These are phyloP conservation scores for Scorias spongiosa DNA, from an alignment of 2,329 filamentous ascomycete species.

Conservation along the genomic window DNA sequence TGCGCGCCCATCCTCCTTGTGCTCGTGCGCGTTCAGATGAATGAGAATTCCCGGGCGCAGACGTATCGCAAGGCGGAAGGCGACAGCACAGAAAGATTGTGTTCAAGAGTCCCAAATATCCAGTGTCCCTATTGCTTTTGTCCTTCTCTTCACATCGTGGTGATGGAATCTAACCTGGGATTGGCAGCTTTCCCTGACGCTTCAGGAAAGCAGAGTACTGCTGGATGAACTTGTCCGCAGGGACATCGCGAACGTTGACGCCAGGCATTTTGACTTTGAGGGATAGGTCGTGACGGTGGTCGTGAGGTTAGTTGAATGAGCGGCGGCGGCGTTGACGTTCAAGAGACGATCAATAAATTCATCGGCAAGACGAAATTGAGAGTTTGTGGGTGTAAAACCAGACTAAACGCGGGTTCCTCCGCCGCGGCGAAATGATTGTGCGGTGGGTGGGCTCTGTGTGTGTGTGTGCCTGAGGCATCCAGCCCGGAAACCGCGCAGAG, in stretches of 20 bases:
- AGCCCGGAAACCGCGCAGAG: no score
- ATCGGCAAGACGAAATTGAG: neutral
- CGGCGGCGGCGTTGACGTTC: neutral
- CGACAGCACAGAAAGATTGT: neutral
- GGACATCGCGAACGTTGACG: conserved; percentile 71
- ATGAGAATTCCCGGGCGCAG: no score
- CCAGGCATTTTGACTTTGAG: conserved; percentile 61
- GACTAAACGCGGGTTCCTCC: neutral
- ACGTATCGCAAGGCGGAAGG: neutral
- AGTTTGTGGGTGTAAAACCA: neutral
- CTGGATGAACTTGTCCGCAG: conserved; percentile 80
- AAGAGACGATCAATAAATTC: neutral
- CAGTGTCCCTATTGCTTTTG: neutral
- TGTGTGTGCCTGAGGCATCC: no score
- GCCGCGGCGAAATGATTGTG: neutral
- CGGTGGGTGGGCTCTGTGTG: neutral
- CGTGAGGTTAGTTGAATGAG: neutral
- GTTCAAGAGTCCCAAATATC: neutral
- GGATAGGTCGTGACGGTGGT: conserved; percentile 4
- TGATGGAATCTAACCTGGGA: conserved; percentile 52
- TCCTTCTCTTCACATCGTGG: neutral
- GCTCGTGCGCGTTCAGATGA: neutral
- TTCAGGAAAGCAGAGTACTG: conserved; percentile 82
- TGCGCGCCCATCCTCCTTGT: neutral
- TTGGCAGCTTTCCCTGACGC: conserved; percentile 83